phyloP scores from a whole-genome alignment of 2,329 filamentous ascomycete species.

The Corinectria fuckeliana region DNA sequence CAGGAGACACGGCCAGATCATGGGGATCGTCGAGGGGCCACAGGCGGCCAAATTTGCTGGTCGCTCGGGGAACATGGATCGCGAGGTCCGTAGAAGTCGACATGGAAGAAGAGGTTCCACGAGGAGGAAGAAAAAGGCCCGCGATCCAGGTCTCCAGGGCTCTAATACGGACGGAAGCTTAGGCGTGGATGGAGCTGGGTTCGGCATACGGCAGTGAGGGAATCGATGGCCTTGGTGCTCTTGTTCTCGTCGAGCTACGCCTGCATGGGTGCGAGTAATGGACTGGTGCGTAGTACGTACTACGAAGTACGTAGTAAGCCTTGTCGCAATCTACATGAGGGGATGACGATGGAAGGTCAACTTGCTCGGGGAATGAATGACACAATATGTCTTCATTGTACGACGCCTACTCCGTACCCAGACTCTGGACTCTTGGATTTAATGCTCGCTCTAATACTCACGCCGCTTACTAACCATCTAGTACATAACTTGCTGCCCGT shows the following conservation, averaged over 20 bases:
- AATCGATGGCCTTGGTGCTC: slow-evolving; percentile 4
- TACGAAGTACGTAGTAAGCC: not conserved
- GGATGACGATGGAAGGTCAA: not conserved
- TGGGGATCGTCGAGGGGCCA: slow-evolving; percentile 9
- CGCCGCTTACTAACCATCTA: too few relatives aligned
- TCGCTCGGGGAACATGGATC: slow-evolving; percentile 10
- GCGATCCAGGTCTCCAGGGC: not conserved
- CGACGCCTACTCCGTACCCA: not conserved
- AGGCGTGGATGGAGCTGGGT: not conserved
- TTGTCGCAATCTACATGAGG: not conserved
- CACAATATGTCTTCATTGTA: not conserved
- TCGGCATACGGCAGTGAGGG: slow-evolving; percentile 2
- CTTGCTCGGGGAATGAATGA: too few relatives aligned
- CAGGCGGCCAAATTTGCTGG: not conserved
- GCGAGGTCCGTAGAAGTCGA: not conserved
- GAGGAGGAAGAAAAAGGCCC: not conserved
- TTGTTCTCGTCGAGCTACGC: slow-evolving; percentile 15
- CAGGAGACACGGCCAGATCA: not conserved
- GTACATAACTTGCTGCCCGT: too few relatives aligned
- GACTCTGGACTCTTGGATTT: too few relatives aligned
- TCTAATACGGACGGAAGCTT: not conserved
- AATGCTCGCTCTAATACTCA: too few relatives aligned
- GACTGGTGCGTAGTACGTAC: not conserved
- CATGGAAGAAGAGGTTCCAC: slow-evolving; percentile 1
- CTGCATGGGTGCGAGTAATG: slow-evolving; percentile 7